Conservation (phyloP, 306 rosid genomes). For the Prosopis cineraria region DNA sequence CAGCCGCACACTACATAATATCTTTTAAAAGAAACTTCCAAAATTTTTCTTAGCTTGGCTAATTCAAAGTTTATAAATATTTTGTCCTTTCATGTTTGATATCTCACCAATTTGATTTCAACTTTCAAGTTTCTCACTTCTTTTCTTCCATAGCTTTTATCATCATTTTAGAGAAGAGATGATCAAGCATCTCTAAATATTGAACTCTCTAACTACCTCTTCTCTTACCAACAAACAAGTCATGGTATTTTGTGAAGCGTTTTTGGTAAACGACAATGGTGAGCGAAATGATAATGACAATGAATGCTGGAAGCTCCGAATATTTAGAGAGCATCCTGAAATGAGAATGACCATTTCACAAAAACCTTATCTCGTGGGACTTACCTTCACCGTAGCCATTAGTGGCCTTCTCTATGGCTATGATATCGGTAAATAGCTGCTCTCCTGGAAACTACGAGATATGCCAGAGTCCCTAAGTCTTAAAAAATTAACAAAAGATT, state of each 20-base stretch:
- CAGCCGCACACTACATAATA: neutral
- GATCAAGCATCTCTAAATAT: no score
- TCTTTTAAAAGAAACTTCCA: neutral
- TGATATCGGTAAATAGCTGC: slow-evolving; percentile 11
- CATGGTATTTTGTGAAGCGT: neutral
- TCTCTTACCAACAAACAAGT: neutral
- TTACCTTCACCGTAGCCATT: slow-evolving; percentile 33
- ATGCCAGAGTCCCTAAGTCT: no score
- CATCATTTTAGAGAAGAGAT: no score
- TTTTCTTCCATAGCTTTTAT: no score
- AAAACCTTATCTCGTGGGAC: slow-evolving; percentile 27
- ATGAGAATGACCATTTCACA: slow-evolving; percentile 13
- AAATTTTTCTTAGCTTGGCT: neutral
- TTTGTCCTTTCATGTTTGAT: no score
- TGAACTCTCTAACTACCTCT: no score
- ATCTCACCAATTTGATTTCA: no score
- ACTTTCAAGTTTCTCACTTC: neutral
- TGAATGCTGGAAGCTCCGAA: slow-evolving; percentile 14
- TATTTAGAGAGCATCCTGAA: slow-evolving; percentile 29
- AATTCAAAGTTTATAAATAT: no score
- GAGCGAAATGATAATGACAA: neutral
- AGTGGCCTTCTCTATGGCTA: slow-evolving; percentile 43
- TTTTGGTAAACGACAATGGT: neutral
- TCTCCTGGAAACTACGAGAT: no score
- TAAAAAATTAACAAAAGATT: no score